Base-by-base conservation (phyloP, 1,139 yeast genomes). In the Scheffersomyces insectosa region DNA sequence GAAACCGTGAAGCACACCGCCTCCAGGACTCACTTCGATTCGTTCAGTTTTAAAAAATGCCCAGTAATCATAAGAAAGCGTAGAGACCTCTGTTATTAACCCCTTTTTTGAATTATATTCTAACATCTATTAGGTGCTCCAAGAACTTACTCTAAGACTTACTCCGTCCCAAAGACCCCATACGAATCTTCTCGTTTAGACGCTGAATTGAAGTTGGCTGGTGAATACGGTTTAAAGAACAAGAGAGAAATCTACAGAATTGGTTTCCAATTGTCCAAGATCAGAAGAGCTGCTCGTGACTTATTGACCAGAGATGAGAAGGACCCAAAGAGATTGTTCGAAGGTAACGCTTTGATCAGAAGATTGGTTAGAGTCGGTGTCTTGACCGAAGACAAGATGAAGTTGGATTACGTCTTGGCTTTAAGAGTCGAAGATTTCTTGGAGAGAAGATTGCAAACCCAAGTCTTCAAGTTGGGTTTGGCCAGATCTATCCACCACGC, bases 271-370 rank as follows among this genome's bases (percentile, higher is more conserved):
- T 89, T 93, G 73, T 93, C 99, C 60, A 93, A 93, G 87, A 93
- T 93, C 75, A 93, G 99, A 84, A 90, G 99, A 84, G 99, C 99
- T 75, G 99, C 99, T 72, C 96, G 99, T 87, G 98, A 95, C 73
- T 84, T 93, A 71, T 87, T 93, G 79, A 93, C 99, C 82, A 90
- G 97, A 83, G 99, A 93, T 68, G 99, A 93, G 83, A 93, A 93
- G 85, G 99, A 93, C 80, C 97, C 97, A 83, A 93, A 90, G 88
- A 91, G 99, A 84, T 87, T 93, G 71, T 93, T 93, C 83, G 99
- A 93, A 82, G 99, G 99, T 88, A 93, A 93, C 73, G 99, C 99
- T 71, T 89, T 93, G 76, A 93, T 90, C 77, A 84, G 95, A 85
- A 89, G 97, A 83, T 85, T 90, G 71, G 97, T 90, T 53, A 90